phyloP scores from a whole-genome alignment of 1,284 basidiomycete genomes.

The Tremellales sp. region DNA sequence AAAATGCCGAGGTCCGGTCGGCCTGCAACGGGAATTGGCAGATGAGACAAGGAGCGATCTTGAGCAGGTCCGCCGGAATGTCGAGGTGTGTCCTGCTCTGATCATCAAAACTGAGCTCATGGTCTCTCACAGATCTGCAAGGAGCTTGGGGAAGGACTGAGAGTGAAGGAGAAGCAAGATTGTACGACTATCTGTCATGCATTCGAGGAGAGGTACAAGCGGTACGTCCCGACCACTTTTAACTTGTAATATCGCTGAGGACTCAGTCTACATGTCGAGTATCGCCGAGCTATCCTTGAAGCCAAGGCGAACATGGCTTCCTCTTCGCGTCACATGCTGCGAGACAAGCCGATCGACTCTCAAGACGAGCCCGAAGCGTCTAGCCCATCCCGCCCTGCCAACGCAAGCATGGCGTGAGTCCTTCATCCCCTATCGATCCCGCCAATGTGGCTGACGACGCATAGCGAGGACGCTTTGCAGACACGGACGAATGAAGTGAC shows the following conservation, averaged over 20 bases:
- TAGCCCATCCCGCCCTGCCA: too few relatives aligned
- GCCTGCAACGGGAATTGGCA: conserved; percentile 65
- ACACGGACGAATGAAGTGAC: conserved; percentile 82
- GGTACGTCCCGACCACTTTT: not conserved
- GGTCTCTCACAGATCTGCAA: not conserved
- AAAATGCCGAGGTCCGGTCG: conserved; percentile 61
- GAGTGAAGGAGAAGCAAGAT: conserved; percentile 2
- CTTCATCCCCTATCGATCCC: not conserved
- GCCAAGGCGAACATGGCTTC: conserved; percentile 22
- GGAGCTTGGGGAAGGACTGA: conserved; percentile 60
- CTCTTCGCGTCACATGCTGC: conserved; percentile 14
- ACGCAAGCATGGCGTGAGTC: conserved; percentile 16
- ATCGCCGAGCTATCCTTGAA: conserved; percentile 26
- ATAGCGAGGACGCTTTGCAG: conserved; percentile 75
- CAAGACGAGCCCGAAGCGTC: too few relatives aligned
- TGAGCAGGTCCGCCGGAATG: conserved; percentile 57
- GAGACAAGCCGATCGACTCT: conserved; percentile 12
- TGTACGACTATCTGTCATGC: conserved; percentile 7
- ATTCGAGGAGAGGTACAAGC: not conserved
- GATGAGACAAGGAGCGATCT: conserved; percentile 72
- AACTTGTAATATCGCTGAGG: not conserved
- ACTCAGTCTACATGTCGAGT: conserved; percentile 22
- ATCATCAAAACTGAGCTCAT: not conserved
- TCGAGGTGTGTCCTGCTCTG: conserved; percentile 59
- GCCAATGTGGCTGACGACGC: conserved; percentile 6